Evolutionary conservation across 192 early-diverging fungal species (phyloP).

Genomic region (Coemansia sp.): DNA sequence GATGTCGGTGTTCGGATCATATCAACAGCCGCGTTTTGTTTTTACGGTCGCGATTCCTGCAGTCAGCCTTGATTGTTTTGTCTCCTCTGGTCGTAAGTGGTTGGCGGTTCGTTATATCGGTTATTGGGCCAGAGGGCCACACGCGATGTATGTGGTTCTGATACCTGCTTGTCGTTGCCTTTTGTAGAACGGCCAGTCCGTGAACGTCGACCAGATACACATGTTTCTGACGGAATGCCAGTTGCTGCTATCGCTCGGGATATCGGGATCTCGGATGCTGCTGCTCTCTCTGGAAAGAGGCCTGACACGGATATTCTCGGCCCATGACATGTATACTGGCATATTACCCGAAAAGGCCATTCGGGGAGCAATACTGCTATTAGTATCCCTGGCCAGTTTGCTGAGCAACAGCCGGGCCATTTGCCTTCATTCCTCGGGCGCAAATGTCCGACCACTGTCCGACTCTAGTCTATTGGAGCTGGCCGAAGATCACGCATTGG

Average conservation of each 20-base stretch:
- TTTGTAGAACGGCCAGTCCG: conserved; percentile 16
- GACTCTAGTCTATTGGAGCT: conserved; percentile 13
- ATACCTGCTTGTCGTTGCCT: background rate
- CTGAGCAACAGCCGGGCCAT: conserved; percentile 14
- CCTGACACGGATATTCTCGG: conserved; percentile 23
- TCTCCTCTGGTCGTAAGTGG: conserved; percentile 30
- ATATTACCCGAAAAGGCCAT: conserved; percentile 18
- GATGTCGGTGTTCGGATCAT: conserved; percentile 29
- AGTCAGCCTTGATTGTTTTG: conserved; percentile 28
- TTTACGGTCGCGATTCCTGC: conserved; percentile 35
- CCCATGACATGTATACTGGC: conserved; percentile 10
- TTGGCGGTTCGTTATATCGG: too few species aligned
- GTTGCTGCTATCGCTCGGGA: conserved; percentile 24
- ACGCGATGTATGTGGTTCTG: too few species aligned
- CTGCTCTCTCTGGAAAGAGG: conserved; percentile 18
- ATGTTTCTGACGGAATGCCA: conserved; percentile 38
- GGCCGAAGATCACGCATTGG: background rate
- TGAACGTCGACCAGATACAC: conserved; percentile 26
- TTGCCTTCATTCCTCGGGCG: conserved; percentile 2
- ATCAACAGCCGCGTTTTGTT: conserved; percentile 28
- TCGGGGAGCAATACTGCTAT: conserved; percentile 8
- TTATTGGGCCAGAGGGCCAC: too few species aligned
- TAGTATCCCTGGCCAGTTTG: conserved; percentile 26
- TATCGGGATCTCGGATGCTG: conserved; percentile 30
- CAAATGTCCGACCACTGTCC: background rate